These are phyloP conservation scores for Chaetoscypha palmicola DNA, from an alignment of 2,329 filamentous ascomycete genomes.

Conservation along the genomic window DNA sequence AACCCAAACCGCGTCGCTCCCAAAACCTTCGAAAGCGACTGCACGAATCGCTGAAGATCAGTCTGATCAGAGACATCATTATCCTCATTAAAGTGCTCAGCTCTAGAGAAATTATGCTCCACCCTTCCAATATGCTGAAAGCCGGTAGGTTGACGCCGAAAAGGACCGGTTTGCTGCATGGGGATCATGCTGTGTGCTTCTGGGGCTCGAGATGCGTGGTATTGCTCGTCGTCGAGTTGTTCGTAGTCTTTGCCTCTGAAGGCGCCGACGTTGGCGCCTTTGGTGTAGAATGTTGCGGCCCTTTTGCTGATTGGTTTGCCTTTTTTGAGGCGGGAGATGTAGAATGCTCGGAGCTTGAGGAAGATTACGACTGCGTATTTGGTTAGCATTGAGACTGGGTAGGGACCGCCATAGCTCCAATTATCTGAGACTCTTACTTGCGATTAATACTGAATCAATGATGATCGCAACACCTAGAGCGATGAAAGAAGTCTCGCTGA, in stretches of 20 bases:
- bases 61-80: conserved; percentile 25
- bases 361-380: not conserved
- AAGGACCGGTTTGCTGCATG: conserved; percentile 13
- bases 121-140: conserved; percentile 15
- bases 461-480: conserved; percentile 38
- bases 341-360: conserved; percentile 31
- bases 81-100: conserved; percentile 10
- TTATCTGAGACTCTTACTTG: too few species aligned
- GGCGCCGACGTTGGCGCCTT: not conserved
- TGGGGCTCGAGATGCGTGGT: conserved; percentile 1
- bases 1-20: conserved; percentile 45
- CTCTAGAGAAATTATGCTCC: conserved; percentile 13
- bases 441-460: conserved; percentile 37
- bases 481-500: conserved; percentile 37
- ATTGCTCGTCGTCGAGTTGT: conserved; percentile 11
- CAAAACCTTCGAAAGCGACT: conserved; percentile 45
- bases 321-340: conserved; percentile 24
- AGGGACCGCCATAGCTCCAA: too few species aligned
- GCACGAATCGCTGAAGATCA: conserved; percentile 43
- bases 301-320: not conserved
- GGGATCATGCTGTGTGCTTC: conserved; percentile 4
- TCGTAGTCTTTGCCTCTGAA: conserved; percentile 9
- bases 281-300: conserved; percentile 1
- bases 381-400: too few species aligned
- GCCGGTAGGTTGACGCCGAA: conserved; percentile 15